These are phyloP conservation scores for Collybia sordida DNA, from an alignment of 768 basidiomycete genomes.

Conservation along the genomic window DNA sequence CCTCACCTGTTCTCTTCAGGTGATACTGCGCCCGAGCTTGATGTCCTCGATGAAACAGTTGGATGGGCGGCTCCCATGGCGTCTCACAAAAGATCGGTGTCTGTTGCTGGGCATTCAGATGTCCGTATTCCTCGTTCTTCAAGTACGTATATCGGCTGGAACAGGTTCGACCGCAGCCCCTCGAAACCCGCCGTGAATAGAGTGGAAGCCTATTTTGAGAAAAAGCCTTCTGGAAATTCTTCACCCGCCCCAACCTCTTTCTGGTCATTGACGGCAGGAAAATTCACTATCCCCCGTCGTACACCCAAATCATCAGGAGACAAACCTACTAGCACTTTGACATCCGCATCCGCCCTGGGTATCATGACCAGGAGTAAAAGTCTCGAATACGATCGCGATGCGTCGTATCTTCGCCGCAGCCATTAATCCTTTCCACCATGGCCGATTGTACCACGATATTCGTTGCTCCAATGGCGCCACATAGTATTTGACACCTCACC, in stretches of 20 bases:
- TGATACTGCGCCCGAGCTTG: slow-evolving; percentile 13
- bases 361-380: slow-evolving; percentile 16
- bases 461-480: too few relatives aligned
- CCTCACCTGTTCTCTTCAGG: slow-evolving; percentile 9
- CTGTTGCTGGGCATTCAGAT: neutral
- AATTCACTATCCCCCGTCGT: neutral
- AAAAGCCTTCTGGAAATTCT: neutral
- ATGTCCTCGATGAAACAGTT: slow-evolving; percentile 16
- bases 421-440: too few relatives aligned
- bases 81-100: neutral
- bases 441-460: too few relatives aligned
- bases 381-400: slow-evolving; percentile 8
- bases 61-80: slow-evolving; percentile 7
- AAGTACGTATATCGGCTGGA: neutral
- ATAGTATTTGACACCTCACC: too few relatives aligned
- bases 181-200: neutral
- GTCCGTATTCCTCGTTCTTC: neutral
- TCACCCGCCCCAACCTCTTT: neutral
- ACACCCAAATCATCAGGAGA: neutral
- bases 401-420: neutral
- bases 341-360: too few relatives aligned
- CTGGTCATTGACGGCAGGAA: neutral
- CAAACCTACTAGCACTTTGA: slow-evolving; percentile 6
- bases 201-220: neutral
- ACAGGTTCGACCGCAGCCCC: neutral